Conservation (phyloP, 2,329 filamentous ascomycete species). For the Arthrobotrys iridis region DNA sequence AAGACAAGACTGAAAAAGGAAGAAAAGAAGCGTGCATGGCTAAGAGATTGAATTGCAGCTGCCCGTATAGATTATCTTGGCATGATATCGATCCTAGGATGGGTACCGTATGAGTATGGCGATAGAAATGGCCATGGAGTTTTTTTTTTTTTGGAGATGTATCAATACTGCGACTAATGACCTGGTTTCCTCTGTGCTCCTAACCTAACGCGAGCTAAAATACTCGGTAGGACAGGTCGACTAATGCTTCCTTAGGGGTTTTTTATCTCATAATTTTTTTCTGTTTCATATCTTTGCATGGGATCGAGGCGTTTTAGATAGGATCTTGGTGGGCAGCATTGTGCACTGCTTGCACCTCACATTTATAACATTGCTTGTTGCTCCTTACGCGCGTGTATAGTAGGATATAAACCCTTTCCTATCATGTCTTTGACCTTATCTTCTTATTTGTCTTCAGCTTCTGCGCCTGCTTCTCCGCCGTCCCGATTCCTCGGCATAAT, state of each 20-base stretch:
- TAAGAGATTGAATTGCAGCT: constrained; percentile 73
- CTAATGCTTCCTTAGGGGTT: too few relatives aligned
- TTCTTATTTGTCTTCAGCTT: constrained; percentile 4
- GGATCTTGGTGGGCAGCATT: constrained; percentile 6
- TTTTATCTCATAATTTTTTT: too few relatives aligned
- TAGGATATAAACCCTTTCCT: constrained; percentile 11
- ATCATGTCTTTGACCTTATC: constrained; percentile 1
- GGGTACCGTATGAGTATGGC: not conserved
- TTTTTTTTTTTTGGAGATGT: constrained; percentile 12
- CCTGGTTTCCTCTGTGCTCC: not conserved
- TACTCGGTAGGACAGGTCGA: not conserved
- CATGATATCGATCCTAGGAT: not conserved
- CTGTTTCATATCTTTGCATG: constrained; percentile 5
- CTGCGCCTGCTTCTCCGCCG: not conserved
- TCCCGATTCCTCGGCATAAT: not conserved
- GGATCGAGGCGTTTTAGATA: constrained; percentile 17
- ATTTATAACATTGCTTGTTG: not conserved
- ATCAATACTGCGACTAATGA: not conserved
- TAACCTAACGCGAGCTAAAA: not conserved
- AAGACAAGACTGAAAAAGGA: constrained; percentile 90
- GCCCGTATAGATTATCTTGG: not conserved
- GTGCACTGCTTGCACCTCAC: constrained; percentile 18
- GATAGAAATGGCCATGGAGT: constrained; percentile 4
- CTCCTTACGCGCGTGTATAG: not conserved
- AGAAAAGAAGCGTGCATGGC: constrained; percentile 91